Conservation (phyloP, 192 early-diverging fungal species). For the Geosiphon pyriformis region DNA sequence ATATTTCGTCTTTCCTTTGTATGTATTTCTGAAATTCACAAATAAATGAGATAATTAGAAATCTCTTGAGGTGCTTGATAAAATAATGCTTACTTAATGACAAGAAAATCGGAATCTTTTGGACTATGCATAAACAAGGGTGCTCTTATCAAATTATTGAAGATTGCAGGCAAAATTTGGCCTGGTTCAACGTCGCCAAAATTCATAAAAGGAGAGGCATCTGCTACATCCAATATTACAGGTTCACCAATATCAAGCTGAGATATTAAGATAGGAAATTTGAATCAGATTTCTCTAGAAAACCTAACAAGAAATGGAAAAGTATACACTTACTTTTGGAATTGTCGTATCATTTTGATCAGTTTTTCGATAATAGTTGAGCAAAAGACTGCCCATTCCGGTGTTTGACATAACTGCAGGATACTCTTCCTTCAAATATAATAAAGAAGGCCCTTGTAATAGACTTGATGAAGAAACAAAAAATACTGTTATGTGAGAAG, state of each 20-base stretch:
- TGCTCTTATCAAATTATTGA: conserved; percentile 93
- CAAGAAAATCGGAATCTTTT: conserved; percentile 75
- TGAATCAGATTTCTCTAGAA: too few relatives aligned
- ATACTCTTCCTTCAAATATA: conserved; percentile 72
- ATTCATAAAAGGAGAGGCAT: conserved; percentile 87
- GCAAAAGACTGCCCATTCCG: conserved; percentile 91
- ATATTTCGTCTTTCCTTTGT: conserved; percentile 77
- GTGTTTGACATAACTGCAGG: conserved; percentile 87
- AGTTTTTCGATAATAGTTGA: conserved; percentile 93
- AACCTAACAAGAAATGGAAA: background rate
- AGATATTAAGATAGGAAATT: too few relatives aligned
- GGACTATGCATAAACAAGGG: conserved; percentile 79
- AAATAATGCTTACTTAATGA: conserved; percentile 49
- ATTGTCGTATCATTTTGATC: conserved; percentile 73
- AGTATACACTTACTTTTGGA: conserved; percentile 48
- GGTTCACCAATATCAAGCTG: conserved; percentile 75
- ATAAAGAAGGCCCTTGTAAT: background rate
- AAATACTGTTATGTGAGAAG: background rate
- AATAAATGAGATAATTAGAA: background rate
- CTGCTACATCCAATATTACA: conserved; percentile 79
- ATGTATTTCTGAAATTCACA: conserved; percentile 44
- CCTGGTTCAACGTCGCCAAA: conserved; percentile 95
- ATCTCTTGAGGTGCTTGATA: background rate
- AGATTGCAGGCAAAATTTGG: conserved; percentile 78
- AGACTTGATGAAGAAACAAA: background rate